A percentile compares a stretch with the other conserved stretches of the same genome.
These are phyloP conservation scores for Thielaviopsis ethacetica DNA, from an alignment of 2,329 filamentous ascomycete species.

Conservation along the genomic window DNA sequence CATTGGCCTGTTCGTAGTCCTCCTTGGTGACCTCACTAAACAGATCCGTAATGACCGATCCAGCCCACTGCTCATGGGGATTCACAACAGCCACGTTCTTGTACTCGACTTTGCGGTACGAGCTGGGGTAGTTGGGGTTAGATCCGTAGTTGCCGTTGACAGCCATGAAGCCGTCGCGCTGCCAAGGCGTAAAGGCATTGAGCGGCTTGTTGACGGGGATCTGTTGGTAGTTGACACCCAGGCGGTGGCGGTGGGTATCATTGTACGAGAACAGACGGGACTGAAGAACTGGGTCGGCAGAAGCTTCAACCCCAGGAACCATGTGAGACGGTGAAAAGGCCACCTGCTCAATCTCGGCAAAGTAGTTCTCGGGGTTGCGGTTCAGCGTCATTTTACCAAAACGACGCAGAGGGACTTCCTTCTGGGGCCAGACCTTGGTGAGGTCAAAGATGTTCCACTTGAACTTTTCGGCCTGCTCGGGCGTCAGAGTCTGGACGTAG, in stretches of 20 bases:
- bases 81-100: conserved; percentile 24
- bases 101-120: conserved; percentile 30
- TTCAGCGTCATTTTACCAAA: conserved; percentile 49
- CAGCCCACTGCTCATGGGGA: conserved; percentile 32
- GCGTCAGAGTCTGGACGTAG: conserved; percentile 46
- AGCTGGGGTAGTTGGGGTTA: conserved; percentile 41
- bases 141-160: conserved; percentile 47
- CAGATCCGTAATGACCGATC: conserved; percentile 25
- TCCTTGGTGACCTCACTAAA: conserved; percentile 29
- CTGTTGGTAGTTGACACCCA: conserved; percentile 48
- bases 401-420: conserved; percentile 41
- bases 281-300: conserved; percentile 46
- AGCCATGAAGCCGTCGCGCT: conserved; percentile 57
- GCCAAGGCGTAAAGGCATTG: conserved; percentile 48
- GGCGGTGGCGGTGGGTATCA: conserved; percentile 45
- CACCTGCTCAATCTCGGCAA: conserved; percentile 51
- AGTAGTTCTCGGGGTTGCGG: conserved; percentile 50
- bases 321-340: conserved; percentile 49
- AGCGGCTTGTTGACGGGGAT: conserved; percentile 44
- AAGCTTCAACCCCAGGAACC: conserved; percentile 45
- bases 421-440: conserved; percentile 53
- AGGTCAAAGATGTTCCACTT: conserved; percentile 51
- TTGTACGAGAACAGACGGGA: conserved; percentile 44
- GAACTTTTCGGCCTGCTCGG: conserved; percentile 43
- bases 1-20: conserved; percentile 33